phyloP scores from a whole-genome alignment of 306 rosid genomes.

The Dryas octopetala region DNA sequence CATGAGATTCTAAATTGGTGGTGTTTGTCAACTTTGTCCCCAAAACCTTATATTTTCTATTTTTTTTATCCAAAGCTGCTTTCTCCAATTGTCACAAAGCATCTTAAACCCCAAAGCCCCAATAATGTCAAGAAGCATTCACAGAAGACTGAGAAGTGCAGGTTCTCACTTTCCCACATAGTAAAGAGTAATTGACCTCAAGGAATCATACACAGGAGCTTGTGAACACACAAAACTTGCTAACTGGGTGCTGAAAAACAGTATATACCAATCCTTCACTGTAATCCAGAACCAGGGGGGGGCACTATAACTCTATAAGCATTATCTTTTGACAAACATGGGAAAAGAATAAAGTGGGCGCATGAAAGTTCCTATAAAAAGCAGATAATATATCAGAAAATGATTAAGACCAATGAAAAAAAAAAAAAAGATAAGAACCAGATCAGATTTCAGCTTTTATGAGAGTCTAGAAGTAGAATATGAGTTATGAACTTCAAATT shows the following conservation, averaged over 20 bases:
- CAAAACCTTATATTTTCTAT: not conserved
- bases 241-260: slow-evolving; percentile 16
- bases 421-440: not conserved
- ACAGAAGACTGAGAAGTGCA: not conserved
- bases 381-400: slow-evolving; percentile 16
- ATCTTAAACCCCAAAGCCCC: slow-evolving; percentile 23
- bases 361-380: slow-evolving; percentile 25
- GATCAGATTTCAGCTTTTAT: slow-evolving; percentile 8
- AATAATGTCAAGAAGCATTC: slow-evolving; percentile 13
- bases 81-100: slow-evolving; percentile 19
- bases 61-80: slow-evolving; percentile 11
- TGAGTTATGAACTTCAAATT: slow-evolving; percentile 8
- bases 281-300: slow-evolving; percentile 13
- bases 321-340: slow-evolving; percentile 33
- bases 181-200: not conserved
- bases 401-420: slow-evolving; percentile 1
- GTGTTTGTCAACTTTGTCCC: slow-evolving; percentile 10
- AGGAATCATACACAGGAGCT: slow-evolving; percentile 2
- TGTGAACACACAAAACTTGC: not conserved
- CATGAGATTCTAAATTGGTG: slow-evolving; percentile 34
- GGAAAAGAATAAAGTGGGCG: slow-evolving; percentile 34
- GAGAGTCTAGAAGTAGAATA: slow-evolving; percentile 1
- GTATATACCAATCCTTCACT: slow-evolving; percentile 27
- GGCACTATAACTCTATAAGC: slow-evolving; percentile 17
- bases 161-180: slow-evolving; percentile 14